Conservation (phyloP, 169 alveolate genomes). For the Plasmodium coatneyi region DNA sequence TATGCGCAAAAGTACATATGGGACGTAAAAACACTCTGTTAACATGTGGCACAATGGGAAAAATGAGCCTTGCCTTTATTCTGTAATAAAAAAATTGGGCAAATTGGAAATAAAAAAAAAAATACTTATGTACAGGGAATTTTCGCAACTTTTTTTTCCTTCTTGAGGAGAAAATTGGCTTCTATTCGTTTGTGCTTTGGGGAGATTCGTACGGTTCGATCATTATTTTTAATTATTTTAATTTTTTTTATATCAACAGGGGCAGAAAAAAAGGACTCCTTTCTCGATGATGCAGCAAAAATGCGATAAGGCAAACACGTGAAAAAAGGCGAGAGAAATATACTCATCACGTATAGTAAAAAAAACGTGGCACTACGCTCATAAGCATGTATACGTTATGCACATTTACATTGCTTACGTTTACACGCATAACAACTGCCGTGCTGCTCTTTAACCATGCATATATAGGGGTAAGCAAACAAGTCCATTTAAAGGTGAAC, state of each 20-base stretch:
- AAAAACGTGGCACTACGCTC: neutral
- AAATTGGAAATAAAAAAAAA: neutral
- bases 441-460: neutral
- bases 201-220: neutral
- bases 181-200: neutral
- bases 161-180: neutral
- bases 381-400: neutral
- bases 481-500: neutral
- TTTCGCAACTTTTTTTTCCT: conserved; percentile 3
- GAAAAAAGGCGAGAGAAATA: neutral
- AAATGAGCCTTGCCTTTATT: neutral
- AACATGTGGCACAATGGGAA: neutral
- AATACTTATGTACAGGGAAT: neutral
- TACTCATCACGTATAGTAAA: neutral
- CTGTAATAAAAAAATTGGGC: neutral
- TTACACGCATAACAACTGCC: neutral
- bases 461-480: neutral
- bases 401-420: neutral
- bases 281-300: neutral
- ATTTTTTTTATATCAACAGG: neutral
- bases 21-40: neutral
- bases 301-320: neutral
- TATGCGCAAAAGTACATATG: neutral
- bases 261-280: neutral
- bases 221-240: neutral